Evolutionary conservation across 116 monocot genomes (phyloP), one percentile per base, ranked within the genome.

Genomic region (Dioscorea cayenensis): DNA sequence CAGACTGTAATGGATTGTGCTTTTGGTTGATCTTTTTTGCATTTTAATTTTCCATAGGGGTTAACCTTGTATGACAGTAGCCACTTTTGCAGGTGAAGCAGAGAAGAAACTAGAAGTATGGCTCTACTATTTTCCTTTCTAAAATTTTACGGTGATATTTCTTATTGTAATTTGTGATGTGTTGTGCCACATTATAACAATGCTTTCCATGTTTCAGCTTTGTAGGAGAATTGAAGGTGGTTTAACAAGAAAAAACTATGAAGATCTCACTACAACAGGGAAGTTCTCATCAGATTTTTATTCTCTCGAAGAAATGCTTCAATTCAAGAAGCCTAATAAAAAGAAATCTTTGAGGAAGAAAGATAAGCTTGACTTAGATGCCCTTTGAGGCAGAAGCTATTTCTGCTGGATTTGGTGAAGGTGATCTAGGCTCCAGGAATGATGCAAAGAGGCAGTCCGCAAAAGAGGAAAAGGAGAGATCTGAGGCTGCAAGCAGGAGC

Each of bases 271-370:
- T 64, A 71, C 88, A 52, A 70, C 83, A 52, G 79, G 70, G 23
- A 90, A 87, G 67, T 72, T 36, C 65, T 78, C 88, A 65, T 92
- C 96, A 71, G 96, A 96, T 74, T 96, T 90, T 70, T 96, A 80
- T 71, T 90, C 96, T 48, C 67, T 80, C 51, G 92, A 92, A 35
- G 96, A 96, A 83, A 92, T 96, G 90, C 82, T 96, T 73, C 86
- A 86, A 63, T 96, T 96, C 77, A 96, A 88, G 50, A 96, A 96
- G 68, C 96, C 96, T 28, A 96, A 88, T 79, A 96, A 90, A 74
- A 96, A 96, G 81, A 96, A 96, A 68, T 87, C 92, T 19, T 77
- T 96, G 60, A 89, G 96, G 72, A 96, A 92, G 82, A 87, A 79
- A 72, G 92, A 92, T 36, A 92, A 86, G 69, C 68, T 97, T 32